A percentile compares a stretch with the other conserved stretches of the same genome.
Conservation (phyloP, 176 grass and related monocot genomes). For the Metroxylon sagu region DNA sequence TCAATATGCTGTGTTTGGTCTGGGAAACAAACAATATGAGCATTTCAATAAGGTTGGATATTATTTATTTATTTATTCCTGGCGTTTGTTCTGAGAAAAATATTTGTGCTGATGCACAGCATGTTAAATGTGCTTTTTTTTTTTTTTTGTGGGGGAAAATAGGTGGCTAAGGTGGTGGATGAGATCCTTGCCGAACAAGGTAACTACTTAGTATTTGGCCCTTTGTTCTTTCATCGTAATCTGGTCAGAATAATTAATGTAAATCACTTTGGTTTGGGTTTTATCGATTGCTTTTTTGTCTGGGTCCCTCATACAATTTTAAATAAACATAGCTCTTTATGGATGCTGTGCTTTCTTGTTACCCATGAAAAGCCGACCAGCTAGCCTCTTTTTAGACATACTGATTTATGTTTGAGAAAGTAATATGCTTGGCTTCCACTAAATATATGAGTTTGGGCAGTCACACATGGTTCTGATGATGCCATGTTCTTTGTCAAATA, state of each 20-base stretch:
- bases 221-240: slow-evolving; percentile 1
- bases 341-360: too few relatives aligned
- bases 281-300: neutral
- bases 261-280: neutral
- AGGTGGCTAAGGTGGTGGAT: slow-evolving; percentile 87
- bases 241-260: too few relatives aligned
- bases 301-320: neutral
- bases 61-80: neutral
- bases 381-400: too few relatives aligned
- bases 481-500: too few relatives aligned
- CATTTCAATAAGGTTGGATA: slow-evolving; percentile 88
- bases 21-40: slow-evolving; percentile 89
- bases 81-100: neutral
- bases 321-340: too few relatives aligned
- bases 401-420: too few relatives aligned
- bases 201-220: slow-evolving; percentile 30
- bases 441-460: too few relatives aligned
- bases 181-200: slow-evolving; percentile 61
- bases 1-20: slow-evolving; percentile 86
- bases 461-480: too few relatives aligned
- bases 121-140: slow-evolving; percentile 2
- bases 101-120: too few relatives aligned
- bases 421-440: too few relatives aligned
- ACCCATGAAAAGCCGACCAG: too few relatives aligned
- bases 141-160: slow-evolving; percentile 1